These are phyloP conservation scores for Crithidia thermophila DNA, from an alignment of 208 protist genomes.

Conservation along the genomic window DNA sequence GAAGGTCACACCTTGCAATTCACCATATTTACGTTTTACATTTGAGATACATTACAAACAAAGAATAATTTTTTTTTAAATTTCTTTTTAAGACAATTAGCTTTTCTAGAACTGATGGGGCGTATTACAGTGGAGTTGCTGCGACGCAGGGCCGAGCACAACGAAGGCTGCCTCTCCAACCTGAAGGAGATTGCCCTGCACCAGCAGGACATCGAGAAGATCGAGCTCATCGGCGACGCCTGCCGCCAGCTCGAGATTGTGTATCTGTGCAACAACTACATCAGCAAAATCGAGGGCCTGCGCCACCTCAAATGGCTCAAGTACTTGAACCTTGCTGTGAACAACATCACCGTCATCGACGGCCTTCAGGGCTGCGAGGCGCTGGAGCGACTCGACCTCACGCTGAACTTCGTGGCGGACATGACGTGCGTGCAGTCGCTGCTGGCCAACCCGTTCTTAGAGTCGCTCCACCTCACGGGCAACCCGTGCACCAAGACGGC, in stretches of 20 bases:
- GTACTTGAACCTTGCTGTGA: constrained; percentile 98
- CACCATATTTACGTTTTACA: constrained; percentile 3
- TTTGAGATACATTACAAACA: neutral
- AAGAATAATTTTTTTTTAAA: no score
- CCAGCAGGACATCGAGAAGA: constrained; percentile 95
- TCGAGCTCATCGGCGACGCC: constrained; percentile 86
- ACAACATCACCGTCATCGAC: constrained; percentile 95
- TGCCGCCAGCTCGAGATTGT: constrained; percentile 95
- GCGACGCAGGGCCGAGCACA: constrained; percentile 96
- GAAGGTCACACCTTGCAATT: no score
- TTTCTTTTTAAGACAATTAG: no score
- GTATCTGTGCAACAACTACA: constrained; percentile 98
- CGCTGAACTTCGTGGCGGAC: constrained; percentile 96
- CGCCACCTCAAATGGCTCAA: constrained; percentile 95
- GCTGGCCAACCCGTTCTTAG: constrained; percentile 81
- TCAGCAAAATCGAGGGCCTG: constrained; percentile 94
- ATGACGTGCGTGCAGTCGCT: constrained; percentile 81
- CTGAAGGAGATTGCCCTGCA: constrained; percentile 97
- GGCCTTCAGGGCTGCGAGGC: constrained; percentile 93
- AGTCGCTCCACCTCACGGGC: constrained; percentile 93
- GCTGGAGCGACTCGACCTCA: constrained; percentile 96
- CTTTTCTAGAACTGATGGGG: constrained; percentile 43
- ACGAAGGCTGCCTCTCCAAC: constrained; percentile 94
- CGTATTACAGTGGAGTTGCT: constrained; percentile 94
- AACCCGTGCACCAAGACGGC: constrained; percentile 93